Percentiles rank a stretch among this genome's conserved stretches.
Evolutionary conservation across 148 eudicot genomes (phyloP).

Genomic region (Rhododendron simsii): DNA sequence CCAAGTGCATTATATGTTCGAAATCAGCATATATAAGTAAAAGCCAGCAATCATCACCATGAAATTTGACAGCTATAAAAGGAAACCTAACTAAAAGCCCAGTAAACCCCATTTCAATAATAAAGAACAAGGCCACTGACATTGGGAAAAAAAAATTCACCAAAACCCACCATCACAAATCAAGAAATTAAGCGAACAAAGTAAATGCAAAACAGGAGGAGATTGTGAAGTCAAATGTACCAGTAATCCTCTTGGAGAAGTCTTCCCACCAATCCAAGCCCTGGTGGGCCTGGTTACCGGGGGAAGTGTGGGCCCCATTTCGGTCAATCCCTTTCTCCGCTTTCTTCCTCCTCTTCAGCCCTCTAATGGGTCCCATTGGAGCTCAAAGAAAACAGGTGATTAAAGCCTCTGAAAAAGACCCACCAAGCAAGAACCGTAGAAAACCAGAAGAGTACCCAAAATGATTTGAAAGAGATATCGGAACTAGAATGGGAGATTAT

Average conservation of each 20-base stretch:
- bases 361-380: slow-evolving; percentile 27
- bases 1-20: not conserved
- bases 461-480: not conserved
- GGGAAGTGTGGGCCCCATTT: not conserved
- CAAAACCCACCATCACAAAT: not conserved
- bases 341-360: slow-evolving; percentile 23
- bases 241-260: slow-evolving; percentile 31
- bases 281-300: not conserved
- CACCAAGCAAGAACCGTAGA: not conserved
- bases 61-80: not conserved
- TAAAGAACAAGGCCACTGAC: slow-evolving; percentile 3
- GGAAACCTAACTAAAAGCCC: not conserved
- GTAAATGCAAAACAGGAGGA: not conserved
- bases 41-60: not conserved
- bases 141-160: not conserved
- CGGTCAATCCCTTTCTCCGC: slow-evolving; percentile 16
- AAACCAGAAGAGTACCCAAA: not conserved
- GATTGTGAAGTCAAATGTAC: slow-evolving; percentile 7
- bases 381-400: not conserved
- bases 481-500: not conserved
- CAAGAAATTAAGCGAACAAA: not conserved
- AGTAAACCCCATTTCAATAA: not conserved
- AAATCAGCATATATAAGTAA: not conserved
- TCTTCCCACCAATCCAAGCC: slow-evolving; percentile 38
- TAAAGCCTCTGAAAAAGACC: not conserved